Percentiles rank a stretch among this genome's conserved stretches.
These are phyloP conservation scores for Glomus cerebriforme DNA, from an alignment of 192 early-diverging fungal species.

Conservation along the genomic window DNA sequence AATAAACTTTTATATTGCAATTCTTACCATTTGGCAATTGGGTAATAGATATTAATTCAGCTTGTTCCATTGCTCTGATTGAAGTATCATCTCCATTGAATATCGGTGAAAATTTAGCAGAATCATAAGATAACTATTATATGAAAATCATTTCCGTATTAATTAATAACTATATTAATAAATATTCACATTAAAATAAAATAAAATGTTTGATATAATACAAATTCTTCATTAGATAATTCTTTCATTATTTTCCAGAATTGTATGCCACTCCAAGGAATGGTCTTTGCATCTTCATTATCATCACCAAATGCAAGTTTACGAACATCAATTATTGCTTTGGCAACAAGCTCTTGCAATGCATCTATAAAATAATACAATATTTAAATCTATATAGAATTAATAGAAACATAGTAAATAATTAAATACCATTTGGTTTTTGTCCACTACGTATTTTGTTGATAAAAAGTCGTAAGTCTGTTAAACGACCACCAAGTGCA, in stretches of 20 bases:
- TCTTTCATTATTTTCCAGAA: slow-evolving; percentile 86
- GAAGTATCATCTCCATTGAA: slow-evolving; percentile 86
- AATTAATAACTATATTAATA: not conserved
- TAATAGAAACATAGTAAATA: not conserved
- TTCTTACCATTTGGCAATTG: slow-evolving; percentile 66
- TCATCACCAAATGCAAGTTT: slow-evolving; percentile 84
- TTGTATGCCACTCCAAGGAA: slow-evolving; percentile 83
- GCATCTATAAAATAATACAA: slow-evolving; percentile 56
- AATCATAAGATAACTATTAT: slow-evolving; percentile 75
- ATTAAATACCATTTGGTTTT: slow-evolving; percentile 52
- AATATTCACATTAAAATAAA: slow-evolving; percentile 15
- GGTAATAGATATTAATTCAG: slow-evolving; percentile 80
- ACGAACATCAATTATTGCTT: slow-evolving; percentile 82
- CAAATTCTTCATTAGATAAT: slow-evolving; percentile 48
- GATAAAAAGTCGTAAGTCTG: slow-evolving; percentile 86
- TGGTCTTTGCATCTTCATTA: slow-evolving; percentile 39
- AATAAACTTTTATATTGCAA: not conserved
- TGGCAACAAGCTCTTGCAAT: slow-evolving; percentile 79
- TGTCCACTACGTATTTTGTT: slow-evolving; percentile 84
- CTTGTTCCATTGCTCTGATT: slow-evolving; percentile 84
- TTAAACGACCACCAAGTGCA: slow-evolving; percentile 86
- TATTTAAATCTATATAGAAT: not conserved
- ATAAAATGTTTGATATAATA: not conserved
- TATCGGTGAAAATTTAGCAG: slow-evolving; percentile 72
- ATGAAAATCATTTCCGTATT: not conserved